Conservation (phyloP, 2,329 filamentous ascomycete species). For the Fusarium brachygibbosum region DNA sequence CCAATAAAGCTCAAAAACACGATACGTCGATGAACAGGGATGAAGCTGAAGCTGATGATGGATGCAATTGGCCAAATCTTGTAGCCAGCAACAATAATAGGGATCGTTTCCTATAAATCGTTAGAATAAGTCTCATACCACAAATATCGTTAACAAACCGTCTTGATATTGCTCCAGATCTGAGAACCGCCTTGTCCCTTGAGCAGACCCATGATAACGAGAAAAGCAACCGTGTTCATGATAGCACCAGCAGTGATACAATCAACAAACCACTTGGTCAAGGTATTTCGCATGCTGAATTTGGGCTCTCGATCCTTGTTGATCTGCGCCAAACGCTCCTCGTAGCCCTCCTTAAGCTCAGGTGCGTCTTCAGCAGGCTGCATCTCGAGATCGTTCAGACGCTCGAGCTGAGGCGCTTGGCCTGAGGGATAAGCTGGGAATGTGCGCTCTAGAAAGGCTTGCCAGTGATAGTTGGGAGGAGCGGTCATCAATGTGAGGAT, state of each 20-base stretch:
- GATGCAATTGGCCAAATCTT: constrained; percentile 67
- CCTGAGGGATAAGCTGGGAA: constrained; percentile 62
- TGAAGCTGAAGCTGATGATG: constrained; percentile 63
- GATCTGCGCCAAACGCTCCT: constrained; percentile 39
- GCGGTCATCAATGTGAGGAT: constrained; percentile 65
- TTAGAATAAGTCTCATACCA: neutral
- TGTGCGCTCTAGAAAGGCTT: constrained; percentile 65
- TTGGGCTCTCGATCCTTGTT: constrained; percentile 43
- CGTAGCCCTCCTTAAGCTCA: constrained; percentile 41
- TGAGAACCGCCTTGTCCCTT: constrained; percentile 56
- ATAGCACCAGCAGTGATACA: constrained; percentile 63
- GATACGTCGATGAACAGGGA: constrained; percentile 64
- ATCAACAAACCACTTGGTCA: constrained; percentile 65
- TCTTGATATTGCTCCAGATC: constrained; percentile 57
- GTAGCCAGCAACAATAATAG: constrained; percentile 63
- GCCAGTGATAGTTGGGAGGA: constrained; percentile 71
- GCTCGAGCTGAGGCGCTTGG: constrained; percentile 22
- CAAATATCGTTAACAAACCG: constrained; percentile 41
- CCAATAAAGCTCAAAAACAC: constrained; percentile 65
- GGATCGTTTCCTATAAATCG: constrained; percentile 57
- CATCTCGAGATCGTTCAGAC: constrained; percentile 49
- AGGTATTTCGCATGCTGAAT: constrained; percentile 59
- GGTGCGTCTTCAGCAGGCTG: constrained; percentile 46
- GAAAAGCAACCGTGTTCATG: constrained; percentile 62
- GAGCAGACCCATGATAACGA: constrained; percentile 62